Evolutionary conservation across 1,284 basidiomycete genomes (phyloP).

Genomic region (Pisolithus thermaeus): DNA sequence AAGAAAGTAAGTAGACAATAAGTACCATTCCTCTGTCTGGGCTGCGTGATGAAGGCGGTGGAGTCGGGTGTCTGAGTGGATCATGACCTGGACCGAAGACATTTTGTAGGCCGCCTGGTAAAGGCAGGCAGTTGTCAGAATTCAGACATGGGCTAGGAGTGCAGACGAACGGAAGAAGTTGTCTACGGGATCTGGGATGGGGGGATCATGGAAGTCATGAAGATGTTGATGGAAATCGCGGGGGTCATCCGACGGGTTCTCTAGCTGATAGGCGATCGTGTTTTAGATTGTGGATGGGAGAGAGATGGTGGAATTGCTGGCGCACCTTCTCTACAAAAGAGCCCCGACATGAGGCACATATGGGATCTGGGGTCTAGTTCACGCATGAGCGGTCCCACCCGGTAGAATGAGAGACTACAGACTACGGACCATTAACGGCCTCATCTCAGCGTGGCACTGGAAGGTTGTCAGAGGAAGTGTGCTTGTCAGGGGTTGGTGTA

Average conservation of each 20-base stretch:
- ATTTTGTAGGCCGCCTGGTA: conserved; percentile 16
- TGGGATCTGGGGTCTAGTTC: conserved; percentile 59
- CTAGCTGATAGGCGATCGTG: conserved; percentile 44
- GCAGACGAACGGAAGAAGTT: conserved; percentile 32
- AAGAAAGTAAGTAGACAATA: not conserved
- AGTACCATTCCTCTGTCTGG: conserved; percentile 22
- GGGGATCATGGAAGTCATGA: conserved; percentile 28
- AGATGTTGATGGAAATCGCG: conserved; percentile 47
- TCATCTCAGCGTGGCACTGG: conserved; percentile 75
- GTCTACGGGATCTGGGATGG: conserved; percentile 36
- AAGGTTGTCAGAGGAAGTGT: not conserved
- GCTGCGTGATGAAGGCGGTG: conserved; percentile 12
- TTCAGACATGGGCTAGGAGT: not conserved
- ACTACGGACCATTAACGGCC: conserved; percentile 62
- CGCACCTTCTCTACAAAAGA: conserved; percentile 70
- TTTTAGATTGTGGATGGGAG: not conserved
- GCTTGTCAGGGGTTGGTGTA: conserved; percentile 1
- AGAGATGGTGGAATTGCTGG: not conserved
- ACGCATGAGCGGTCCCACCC: not conserved
- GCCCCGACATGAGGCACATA: conserved; percentile 66
- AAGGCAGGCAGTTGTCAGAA: conserved; percentile 22
- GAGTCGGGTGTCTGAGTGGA: conserved; percentile 6
- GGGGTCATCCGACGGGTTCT: conserved; percentile 67
- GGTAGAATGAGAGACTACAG: not conserved
- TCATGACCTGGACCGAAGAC: not conserved